These are phyloP conservation scores for Paramecium primaurelia DNA, from an alignment of 73 alveolate genomes.

Conservation along the genomic window DNA sequence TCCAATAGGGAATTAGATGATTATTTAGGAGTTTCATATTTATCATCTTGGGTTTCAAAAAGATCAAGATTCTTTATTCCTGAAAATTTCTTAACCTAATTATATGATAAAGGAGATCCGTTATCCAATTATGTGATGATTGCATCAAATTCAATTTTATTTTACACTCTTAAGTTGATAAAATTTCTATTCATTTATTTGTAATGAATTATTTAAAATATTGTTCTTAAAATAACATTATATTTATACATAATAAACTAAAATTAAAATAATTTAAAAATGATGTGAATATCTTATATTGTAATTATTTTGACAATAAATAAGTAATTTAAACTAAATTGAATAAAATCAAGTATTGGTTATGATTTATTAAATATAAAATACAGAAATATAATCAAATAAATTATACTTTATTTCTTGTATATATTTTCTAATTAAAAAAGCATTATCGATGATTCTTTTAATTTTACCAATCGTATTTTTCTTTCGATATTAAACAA, in stretches of 20 bases:
- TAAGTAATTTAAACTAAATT: too few species aligned
- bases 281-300: too few species aligned
- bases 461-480: too few species aligned
- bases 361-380: too few species aligned
- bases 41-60: background rate
- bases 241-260: background rate
- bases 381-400: too few species aligned
- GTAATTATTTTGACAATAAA: too few species aligned
- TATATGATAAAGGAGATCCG: background rate
- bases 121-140: background rate
- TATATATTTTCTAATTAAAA: too few species aligned
- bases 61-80: background rate
- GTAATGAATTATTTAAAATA: background rate
- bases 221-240: background rate
- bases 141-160: background rate
- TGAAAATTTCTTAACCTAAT: background rate
- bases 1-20: background rate
- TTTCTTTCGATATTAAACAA: too few species aligned
- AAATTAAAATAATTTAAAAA: too few species aligned
- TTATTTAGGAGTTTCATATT: background rate
- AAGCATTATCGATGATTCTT: too few species aligned
- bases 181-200: background rate
- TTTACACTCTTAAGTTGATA: background rate
- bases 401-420: too few species aligned
- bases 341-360: too few species aligned